These are phyloP conservation scores for Elongisporangium senticosum DNA, from an alignment of 352 stramenopile species.

Conservation along the genomic window DNA sequence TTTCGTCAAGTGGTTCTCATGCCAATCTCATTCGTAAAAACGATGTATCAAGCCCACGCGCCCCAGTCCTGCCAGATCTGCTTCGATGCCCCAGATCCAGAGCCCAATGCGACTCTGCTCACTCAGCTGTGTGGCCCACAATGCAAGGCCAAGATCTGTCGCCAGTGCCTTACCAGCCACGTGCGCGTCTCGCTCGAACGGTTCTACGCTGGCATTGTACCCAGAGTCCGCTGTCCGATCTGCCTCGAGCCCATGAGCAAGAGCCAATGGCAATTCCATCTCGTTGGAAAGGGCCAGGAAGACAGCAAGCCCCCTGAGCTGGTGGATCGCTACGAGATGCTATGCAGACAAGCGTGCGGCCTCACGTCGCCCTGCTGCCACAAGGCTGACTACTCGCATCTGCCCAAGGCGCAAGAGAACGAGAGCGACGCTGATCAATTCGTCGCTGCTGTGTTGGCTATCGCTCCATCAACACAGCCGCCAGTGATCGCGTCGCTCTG, in stretches of 20 bases:
- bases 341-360: constrained; percentile 17
- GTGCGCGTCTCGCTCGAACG: constrained; percentile 19
- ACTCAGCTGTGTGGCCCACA: constrained; percentile 19
- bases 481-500: neutral
- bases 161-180: constrained; percentile 19
- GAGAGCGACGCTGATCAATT: no score
- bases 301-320: neutral
- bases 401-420: constrained; percentile 5
- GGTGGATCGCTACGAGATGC: constrained; percentile 7
- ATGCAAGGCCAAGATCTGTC: constrained; percentile 26
- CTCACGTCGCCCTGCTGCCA: constrained; percentile 27
- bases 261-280: constrained; percentile 10
- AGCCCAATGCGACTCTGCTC: constrained; percentile 4
- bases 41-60: neutral
- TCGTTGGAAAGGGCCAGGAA: neutral
- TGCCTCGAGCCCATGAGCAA: constrained; percentile 18
- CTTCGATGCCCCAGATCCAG: constrained; percentile 9
- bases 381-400: constrained; percentile 27
- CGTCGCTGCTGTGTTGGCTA: no score
- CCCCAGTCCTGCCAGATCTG: constrained; percentile 30
- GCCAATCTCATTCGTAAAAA: neutral
- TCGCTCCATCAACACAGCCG: neutral
- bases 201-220: constrained; percentile 27
- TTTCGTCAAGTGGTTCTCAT: neutral
- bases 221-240: constrained; percentile 31